A percentile compares a stretch with the other conserved stretches of the same genome.
These are phyloP conservation scores for Acacia pycnantha DNA, from an alignment of 331 rosid species.

Conservation along the genomic window DNA sequence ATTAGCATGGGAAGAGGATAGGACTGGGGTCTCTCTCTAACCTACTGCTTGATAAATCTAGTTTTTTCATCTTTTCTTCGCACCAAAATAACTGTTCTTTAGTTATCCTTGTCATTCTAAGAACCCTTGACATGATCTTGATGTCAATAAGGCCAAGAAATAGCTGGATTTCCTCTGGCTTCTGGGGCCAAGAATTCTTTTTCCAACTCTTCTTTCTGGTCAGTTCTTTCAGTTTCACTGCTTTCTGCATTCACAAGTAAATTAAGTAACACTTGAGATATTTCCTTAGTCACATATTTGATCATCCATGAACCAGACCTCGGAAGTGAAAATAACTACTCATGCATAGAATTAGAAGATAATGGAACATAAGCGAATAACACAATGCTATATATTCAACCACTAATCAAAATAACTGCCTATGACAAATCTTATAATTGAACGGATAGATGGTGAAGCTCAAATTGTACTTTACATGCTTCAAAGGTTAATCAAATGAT, in stretches of 20 bases:
- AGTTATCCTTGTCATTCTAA: slow-evolving; percentile 65
- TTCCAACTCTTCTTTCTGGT: slow-evolving; percentile 72
- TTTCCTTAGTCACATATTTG: not conserved
- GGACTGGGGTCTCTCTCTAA: slow-evolving; percentile 84
- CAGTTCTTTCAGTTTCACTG: slow-evolving; percentile 67
- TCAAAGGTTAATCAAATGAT: not conserved
- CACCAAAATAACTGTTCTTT: slow-evolving; percentile 89
- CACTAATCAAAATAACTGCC: not conserved
- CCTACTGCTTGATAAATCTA: slow-evolving; percentile 58
- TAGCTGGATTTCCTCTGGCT: slow-evolving; percentile 70
- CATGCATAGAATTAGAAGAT: slow-evolving; percentile 4
- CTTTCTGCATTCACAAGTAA: slow-evolving; percentile 61
- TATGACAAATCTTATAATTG: not conserved
- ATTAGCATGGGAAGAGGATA: slow-evolving; percentile 78
- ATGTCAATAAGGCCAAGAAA: slow-evolving; percentile 70
- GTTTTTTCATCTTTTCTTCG: slow-evolving; percentile 87
- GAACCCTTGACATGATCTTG: slow-evolving; percentile 65
- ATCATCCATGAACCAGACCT: not conserved
- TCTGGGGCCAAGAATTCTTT: slow-evolving; percentile 69
- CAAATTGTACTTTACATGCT: not conserved
- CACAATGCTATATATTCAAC: not conserved
- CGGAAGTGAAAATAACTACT: not conserved
- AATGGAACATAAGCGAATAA: slow-evolving; percentile 7
- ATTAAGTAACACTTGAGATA: not conserved
- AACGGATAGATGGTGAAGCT: not conserved